phyloP scores from a whole-genome alignment of 345 rosid species.

The Linum usitatissimum region DNA sequence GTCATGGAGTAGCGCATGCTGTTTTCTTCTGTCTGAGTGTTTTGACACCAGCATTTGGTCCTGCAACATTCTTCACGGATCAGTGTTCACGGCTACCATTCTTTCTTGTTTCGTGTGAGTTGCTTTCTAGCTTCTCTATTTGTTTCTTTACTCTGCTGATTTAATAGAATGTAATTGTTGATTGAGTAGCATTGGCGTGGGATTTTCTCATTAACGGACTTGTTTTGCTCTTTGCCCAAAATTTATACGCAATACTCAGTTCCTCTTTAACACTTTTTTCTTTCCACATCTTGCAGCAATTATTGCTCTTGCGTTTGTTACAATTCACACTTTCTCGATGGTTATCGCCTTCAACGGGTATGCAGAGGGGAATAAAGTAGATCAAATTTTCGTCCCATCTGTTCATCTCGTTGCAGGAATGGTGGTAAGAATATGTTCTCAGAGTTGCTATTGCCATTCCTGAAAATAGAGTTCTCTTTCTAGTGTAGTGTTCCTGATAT shows the following conservation, averaged over 20 bases:
- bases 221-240: too few species aligned
- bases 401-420: constrained; percentile 82
- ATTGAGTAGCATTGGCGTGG: too few species aligned
- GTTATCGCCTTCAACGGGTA: constrained; percentile 88
- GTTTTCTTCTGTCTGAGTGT: constrained; percentile 94
- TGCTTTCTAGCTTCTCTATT: not conserved
- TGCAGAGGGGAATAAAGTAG: constrained; percentile 75
- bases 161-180: not conserved
- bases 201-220: not conserved
- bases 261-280: not conserved
- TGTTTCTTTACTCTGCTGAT: not conserved
- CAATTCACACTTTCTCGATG: constrained; percentile 94
- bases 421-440: constrained; percentile 37
- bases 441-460: constrained; percentile 1
- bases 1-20: constrained; percentile 97
- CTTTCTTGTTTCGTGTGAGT: constrained; percentile 90
- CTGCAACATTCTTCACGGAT: constrained; percentile 74
- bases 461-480: constrained; percentile 2
- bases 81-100: constrained; percentile 75
- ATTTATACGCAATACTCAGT: too few species aligned
- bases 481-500: not conserved
- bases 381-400: constrained; percentile 66
- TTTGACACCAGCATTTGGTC: constrained; percentile 91
- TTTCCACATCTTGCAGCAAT: constrained; percentile 45
- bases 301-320: constrained; percentile 80